These are phyloP conservation scores for Priceomyces carsonii DNA, from an alignment of 805 yeast genomes.

Conservation along the genomic window DNA sequence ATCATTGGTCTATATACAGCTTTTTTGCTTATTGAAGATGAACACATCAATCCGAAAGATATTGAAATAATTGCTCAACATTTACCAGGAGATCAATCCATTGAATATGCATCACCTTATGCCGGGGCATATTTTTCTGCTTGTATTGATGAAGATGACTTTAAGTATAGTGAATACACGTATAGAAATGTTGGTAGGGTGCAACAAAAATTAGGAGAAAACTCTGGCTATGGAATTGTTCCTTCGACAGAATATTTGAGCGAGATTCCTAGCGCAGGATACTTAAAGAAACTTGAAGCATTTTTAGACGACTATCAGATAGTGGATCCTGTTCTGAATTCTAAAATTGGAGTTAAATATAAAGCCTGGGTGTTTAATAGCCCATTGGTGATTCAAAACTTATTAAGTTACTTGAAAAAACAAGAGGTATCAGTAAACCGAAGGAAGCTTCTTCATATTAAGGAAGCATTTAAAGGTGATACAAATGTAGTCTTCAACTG, in stretches of 20 bases:
- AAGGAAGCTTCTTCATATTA: constrained; percentile 13
- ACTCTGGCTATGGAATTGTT: constrained; percentile 6
- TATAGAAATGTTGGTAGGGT: constrained; percentile 9
- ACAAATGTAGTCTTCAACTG: constrained; percentile 23
- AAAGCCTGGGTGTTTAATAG: constrained; percentile 18
- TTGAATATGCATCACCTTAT: constrained; percentile 25
- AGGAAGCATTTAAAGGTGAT: constrained; percentile 14
- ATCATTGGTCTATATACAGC: constrained; percentile 12
- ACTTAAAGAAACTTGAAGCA: constrained; percentile 4
- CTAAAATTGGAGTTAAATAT: constrained; percentile 8
- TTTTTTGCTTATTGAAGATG: constrained; percentile 14
- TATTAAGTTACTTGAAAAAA: constrained; percentile 11
- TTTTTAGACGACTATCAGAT: constrained; percentile 8
- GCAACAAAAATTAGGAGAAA: constrained; percentile 4
- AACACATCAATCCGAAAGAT: constrained; percentile 8
- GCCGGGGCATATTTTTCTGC: constrained; percentile 33
- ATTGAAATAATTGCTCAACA: constrained; percentile 20
- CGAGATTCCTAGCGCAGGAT: constrained; percentile 3
- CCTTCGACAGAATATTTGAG: constrained; percentile 8
- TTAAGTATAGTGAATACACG: constrained; percentile 10
- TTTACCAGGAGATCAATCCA: constrained; percentile 26
- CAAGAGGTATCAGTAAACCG: constrained; percentile 13
- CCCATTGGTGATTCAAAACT: constrained; percentile 17
- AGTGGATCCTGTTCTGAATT: background rate
- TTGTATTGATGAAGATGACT: constrained; percentile 18